Percentiles rank a stretch among this genome's conserved stretches.
These are phyloP conservation scores for Westerdykella ornata DNA, from an alignment of 2,329 filamentous ascomycete genomes.

Conservation along the genomic window DNA sequence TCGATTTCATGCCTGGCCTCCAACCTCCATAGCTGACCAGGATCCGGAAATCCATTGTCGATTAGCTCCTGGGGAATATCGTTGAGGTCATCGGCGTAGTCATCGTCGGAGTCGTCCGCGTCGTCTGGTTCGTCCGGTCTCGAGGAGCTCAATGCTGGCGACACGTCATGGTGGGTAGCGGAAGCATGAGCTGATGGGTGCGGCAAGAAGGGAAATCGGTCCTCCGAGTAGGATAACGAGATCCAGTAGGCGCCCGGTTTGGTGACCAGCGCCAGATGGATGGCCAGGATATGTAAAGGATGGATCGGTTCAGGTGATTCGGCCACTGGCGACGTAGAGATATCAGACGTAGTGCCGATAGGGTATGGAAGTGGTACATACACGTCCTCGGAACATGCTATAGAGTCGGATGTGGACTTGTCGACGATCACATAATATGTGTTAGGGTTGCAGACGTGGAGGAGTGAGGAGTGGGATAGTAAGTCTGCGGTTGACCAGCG, in stretches of 20 bases:
- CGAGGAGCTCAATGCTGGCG: no score
- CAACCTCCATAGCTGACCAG: conserved; percentile 34
- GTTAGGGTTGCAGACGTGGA: conserved; percentile 15
- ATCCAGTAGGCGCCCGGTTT: conserved; percentile 37
- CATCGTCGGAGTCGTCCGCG: conserved; percentile 2
- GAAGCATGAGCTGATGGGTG: background rate
- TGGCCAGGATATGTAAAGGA: conserved; percentile 35
- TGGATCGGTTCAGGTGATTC: conserved; percentile 21
- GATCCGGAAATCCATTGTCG: conserved; percentile 33
- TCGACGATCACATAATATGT: conserved; percentile 33
- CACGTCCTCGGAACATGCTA: conserved; percentile 33
- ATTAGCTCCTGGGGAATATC: conserved; percentile 23
- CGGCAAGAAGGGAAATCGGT: conserved; percentile 35
- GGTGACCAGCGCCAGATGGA: conserved; percentile 37
- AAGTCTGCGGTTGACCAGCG: conserved; percentile 32
- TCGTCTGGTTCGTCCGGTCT: background rate
- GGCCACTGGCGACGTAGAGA: conserved; percentile 2
- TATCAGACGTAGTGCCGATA: conserved; percentile 9
- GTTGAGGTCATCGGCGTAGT: conserved; percentile 11
- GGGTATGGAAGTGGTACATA: conserved; percentile 27
- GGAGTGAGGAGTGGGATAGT: conserved; percentile 29
- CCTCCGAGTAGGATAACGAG: conserved; percentile 35
- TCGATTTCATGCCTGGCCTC: conserved; percentile 30
- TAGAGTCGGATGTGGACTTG: conserved; percentile 36
- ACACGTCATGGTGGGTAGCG: no score